Percentiles rank a stretch among this genome's conserved stretches.
These are phyloP conservation scores for Zasmidium cellare DNA, from an alignment of 2,329 filamentous ascomycete species.

Conservation along the genomic window DNA sequence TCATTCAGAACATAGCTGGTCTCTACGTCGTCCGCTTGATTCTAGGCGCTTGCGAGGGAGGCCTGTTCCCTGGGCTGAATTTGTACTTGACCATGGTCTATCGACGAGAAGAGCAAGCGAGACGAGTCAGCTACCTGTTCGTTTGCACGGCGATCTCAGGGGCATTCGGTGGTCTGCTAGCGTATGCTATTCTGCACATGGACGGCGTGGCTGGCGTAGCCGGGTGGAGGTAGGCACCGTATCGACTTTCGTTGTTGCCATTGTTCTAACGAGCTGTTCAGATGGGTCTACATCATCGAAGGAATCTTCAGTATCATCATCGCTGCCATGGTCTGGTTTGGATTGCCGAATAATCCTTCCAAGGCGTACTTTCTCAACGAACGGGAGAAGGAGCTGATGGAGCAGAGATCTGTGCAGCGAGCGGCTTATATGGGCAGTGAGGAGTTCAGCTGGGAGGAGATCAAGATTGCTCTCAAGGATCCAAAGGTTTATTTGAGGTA, in stretches of 20 bases:
- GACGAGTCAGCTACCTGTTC: conserved; percentile 42
- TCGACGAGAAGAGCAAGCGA: conserved; percentile 45
- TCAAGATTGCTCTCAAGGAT: conserved; percentile 50
- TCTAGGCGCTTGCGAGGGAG: conserved; percentile 28
- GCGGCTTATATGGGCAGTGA: conserved; percentile 43
- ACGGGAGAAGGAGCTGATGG: conserved; percentile 53
- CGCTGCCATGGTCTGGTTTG: conserved; percentile 23
- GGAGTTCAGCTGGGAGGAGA: conserved; percentile 53
- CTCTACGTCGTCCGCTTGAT: conserved; percentile 41
- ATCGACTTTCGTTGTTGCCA: neutral
- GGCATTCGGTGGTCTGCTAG: conserved; percentile 38
- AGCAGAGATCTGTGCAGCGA: conserved; percentile 40
- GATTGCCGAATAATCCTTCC: conserved; percentile 37
- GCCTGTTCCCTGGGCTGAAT: conserved; percentile 30
- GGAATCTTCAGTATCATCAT: conserved; percentile 30
- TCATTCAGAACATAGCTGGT: conserved; percentile 44
- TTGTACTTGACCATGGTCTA: conserved; percentile 42
- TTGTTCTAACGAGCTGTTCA: conserved; percentile 1
- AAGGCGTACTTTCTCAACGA: conserved; percentile 47
- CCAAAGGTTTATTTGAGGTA: conserved; percentile 50
- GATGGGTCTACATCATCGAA: conserved; percentile 36
- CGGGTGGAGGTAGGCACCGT: conserved; percentile 36
- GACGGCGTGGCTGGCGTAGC: conserved; percentile 62
- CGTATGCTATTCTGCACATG: conserved; percentile 65
- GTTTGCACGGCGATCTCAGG: conserved; percentile 32